phyloP scores from a whole-genome alignment of 768 basidiomycete genomes.

The Boletellus ananiceps region DNA sequence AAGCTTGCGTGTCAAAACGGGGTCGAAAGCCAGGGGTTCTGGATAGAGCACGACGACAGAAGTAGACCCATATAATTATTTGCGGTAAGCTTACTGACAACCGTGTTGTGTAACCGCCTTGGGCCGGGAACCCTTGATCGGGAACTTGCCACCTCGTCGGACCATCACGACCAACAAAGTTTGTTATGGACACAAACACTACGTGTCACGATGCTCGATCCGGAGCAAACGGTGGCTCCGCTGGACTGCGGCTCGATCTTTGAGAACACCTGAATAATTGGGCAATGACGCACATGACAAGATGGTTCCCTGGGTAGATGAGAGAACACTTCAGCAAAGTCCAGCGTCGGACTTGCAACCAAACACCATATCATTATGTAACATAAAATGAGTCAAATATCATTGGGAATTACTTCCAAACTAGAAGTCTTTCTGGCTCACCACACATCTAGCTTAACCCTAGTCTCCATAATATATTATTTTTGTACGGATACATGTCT shows the following conservation, averaged over 20 bases:
- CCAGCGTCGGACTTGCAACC: too few species aligned
- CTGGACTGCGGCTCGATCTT: not conserved
- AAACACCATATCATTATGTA: too few species aligned
- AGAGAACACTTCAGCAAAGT: too few species aligned
- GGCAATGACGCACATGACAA: not conserved
- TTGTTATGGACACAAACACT: not conserved
- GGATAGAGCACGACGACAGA: not conserved
- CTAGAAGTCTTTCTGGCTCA: too few species aligned
- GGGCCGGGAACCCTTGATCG: not conserved
- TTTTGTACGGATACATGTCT: too few species aligned
- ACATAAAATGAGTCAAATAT: too few species aligned
- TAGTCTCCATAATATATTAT: too few species aligned
- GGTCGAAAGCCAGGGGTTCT: not conserved
- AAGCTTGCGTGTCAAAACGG: not conserved
- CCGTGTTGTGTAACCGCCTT: not conserved
- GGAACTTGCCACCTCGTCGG: not conserved
- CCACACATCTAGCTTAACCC: too few species aligned
- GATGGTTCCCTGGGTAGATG: not conserved
- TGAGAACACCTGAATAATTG: not conserved
- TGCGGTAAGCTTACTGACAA: not conserved
- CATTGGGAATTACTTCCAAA: too few species aligned
- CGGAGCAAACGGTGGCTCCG: not conserved
- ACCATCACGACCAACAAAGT: not conserved
- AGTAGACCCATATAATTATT: not conserved
- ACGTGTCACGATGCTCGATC: not conserved